Conservation (phyloP, 2,329 filamentous ascomycete species). For the Aspergillus sp. region DNA sequence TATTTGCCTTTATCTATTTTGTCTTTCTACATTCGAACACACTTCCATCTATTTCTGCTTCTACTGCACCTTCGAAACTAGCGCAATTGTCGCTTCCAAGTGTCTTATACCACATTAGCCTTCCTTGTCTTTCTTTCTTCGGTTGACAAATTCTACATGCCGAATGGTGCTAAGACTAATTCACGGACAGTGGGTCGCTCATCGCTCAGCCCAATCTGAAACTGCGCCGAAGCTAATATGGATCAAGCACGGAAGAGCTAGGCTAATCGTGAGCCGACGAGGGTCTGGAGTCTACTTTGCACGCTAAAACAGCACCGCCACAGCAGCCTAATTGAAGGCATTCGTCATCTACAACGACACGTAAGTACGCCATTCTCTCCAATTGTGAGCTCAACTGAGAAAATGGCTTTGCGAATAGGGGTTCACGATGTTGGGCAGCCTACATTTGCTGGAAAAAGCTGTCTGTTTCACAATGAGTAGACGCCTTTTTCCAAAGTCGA, state of each 20-base stretch:
- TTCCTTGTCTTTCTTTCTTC: background rate
- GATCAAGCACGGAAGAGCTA: background rate
- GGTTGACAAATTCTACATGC: background rate
- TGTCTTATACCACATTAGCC: background rate
- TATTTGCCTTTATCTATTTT: no score
- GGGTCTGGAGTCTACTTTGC: background rate
- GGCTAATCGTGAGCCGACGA: background rate
- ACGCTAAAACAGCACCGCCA: background rate
- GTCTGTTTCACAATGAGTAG: accelerated
- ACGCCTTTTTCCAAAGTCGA: background rate
- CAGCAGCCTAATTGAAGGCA: background rate
- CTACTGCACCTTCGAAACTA: background rate
- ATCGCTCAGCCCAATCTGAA: background rate
- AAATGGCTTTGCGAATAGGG: background rate
- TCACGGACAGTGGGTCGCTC: background rate
- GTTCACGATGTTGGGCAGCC: background rate
- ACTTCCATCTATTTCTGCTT: background rate
- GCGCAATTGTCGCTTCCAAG: background rate
- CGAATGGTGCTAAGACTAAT: background rate
- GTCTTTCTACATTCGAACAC: no score
- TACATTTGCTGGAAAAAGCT: no score
- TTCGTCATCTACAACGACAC: background rate
- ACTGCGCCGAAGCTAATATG: background rate
- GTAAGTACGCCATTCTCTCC: background rate
- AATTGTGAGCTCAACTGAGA: background rate